Base-by-base conservation (phyloP, 2,329 filamentous ascomycete genomes). In the Emericellopsis atlantica region DNA sequence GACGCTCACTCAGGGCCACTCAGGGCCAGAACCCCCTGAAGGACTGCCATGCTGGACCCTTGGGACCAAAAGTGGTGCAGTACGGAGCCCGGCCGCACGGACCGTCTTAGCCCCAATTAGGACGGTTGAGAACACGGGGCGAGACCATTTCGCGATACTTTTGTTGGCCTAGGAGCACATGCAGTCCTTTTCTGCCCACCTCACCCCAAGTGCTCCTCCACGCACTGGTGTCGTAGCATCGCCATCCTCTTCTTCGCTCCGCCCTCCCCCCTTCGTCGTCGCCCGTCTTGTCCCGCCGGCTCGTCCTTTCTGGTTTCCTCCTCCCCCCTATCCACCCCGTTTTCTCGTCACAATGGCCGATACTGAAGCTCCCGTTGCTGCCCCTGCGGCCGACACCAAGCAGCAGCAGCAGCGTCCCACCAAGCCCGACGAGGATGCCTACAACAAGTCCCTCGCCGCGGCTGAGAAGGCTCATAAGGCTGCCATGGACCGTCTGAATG, bases 391-490 rank as follows among this genome's bases (percentile, higher is more conserved):
- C 46, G 56, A 58, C 48, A 45, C 51, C 40, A 38, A 57, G 43
- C 40, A 58, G 44, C 61, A 58, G 44, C 61, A 64, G 47, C 57
- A 66, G 55, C 87, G 80, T 66, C 88, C 89, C 41, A 76, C 84
- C 64, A 87, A 84, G 72, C 92, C 92, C 37, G 85, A 95, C 62
- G 84, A 92, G 67, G 82, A 81, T 49, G 69, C 72, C 51, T 98
- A 81, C 72, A 88, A 94, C 67, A 74, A 80, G 58, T 74, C 76
- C 48, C 72, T 95, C 46, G 80, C 77, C 39, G 77, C 83, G 65
- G 83, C 84, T 22, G 86, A 96, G 65, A 94, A 95, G 70, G 86
- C 84, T 49, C 82, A 94, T 65, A 72, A 82, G 56, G 78, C 77
- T 40, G 73, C 81, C 37, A 83, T 92, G 67, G 80, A 85, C 51